Base-by-base conservation (phyloP, 2,329 filamentous ascomycete species). In the Alternaria longipes region DNA sequence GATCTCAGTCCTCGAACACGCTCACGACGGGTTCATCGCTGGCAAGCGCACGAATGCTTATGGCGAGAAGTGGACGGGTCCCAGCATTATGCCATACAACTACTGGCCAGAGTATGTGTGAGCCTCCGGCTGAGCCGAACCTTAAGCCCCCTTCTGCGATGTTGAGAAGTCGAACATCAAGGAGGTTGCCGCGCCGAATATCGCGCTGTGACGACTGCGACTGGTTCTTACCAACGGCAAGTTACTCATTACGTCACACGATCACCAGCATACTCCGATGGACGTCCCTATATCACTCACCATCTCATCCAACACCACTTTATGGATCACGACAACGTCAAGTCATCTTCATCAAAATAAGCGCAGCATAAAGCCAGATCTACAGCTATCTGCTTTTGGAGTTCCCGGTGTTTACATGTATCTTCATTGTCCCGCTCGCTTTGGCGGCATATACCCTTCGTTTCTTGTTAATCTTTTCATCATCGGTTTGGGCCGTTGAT, bases 1-100 rank as follows among this genome's bases (percentile, higher is more conserved):
- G 85, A 78, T 87, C 28, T 82, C 84, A 24, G 78, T 86, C 55
- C 78, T 86, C 49, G 81, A 85, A 64, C 79, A 81, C 32, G 84
- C 85, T 2, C 84, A 87, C 54, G 84, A 86, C 61, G 84, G 81
- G 36, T 87, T 85, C 75, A 84, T 87, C 64, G 77, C 79, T 1
- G 80, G 83, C n/a, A 69, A 76, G 8, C 78, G 84, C 42, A 80
- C 78, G 38, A 87, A 87, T 65, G 77, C 80, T 0, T 86, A 87
- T 63, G 84, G 84, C 52, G 85, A 87, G 73, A 80, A 80, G 56
- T 87, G 84, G 85, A 73, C 76, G 0, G 84, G 85, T 3, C 83
- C 84, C 2, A 72, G 66, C 7, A 63, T 86, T 6, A 74, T 77
- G 65, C 76, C 79, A 3, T 86, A 86, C 69, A 84, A 85, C 66